These are phyloP conservation scores for Penicillium sp. DNA, from an alignment of 2,329 filamentous ascomycete species.

Conservation along the genomic window DNA sequence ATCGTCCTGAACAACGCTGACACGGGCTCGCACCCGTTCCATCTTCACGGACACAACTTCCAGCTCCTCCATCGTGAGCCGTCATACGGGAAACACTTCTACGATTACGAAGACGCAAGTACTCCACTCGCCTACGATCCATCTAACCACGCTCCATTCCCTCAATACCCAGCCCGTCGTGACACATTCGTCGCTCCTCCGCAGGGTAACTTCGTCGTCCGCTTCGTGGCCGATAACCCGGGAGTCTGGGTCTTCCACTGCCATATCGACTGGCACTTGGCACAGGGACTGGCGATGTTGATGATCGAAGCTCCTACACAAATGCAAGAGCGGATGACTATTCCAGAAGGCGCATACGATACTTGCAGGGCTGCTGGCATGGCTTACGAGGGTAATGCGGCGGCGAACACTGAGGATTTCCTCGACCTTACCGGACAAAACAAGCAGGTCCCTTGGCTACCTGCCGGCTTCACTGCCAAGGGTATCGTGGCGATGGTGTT, in stretches of 20 bases:
- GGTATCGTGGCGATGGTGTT: conserved; percentile 75
- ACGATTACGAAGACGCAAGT: conserved; percentile 43
- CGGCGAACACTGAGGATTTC: conserved; percentile 64
- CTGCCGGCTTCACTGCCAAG: conserved; percentile 66
- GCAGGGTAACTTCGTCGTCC: conserved; percentile 64
- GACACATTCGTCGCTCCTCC: conserved; percentile 67
- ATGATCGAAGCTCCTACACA: conserved; percentile 63
- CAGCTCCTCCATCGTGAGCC: conserved; percentile 62
- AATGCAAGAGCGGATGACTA: conserved; percentile 58
- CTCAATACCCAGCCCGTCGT: conserved; percentile 60
- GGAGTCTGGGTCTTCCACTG: conserved; percentile 73
- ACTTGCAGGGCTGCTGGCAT: conserved; percentile 56
- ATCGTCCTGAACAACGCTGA: conserved; percentile 47
- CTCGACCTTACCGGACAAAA: conserved; percentile 65
- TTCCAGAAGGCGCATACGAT: conserved; percentile 62
- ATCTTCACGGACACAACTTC: conserved; percentile 61
- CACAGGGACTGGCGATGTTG: conserved; percentile 64
- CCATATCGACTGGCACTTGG: conserved; percentile 76
- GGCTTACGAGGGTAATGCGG: conserved; percentile 67
- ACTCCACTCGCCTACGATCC: conserved; percentile 31
- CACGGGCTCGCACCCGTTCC: conserved; percentile 49
- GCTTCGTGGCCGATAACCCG: conserved; percentile 46
- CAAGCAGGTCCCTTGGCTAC: conserved; percentile 54
- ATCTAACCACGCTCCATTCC: conserved; percentile 42
- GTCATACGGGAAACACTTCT: conserved; percentile 57